phyloP scores from a whole-genome alignment of 1,284 basidiomycete genomes.

The Ceratobasidium sp. region DNA sequence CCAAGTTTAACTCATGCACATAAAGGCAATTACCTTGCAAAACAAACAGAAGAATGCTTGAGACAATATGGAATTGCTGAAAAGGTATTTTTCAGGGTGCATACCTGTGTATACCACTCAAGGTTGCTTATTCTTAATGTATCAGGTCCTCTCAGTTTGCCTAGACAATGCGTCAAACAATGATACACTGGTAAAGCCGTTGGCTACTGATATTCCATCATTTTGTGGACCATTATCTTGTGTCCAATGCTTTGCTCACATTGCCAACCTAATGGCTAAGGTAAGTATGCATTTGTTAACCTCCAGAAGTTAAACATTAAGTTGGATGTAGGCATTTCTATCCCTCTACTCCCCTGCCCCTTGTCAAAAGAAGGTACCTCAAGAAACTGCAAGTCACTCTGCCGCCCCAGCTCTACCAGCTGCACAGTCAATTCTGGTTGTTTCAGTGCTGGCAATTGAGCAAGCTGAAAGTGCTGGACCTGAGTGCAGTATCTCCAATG shows the following conservation, averaged over 20 bases:
- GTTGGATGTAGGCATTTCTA: not conserved
- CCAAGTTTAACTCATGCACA: conserved; percentile 22
- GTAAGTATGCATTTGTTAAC: not conserved
- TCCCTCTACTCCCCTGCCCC: too few relatives aligned
- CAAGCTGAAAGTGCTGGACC: too few relatives aligned
- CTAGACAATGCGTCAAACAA: conserved; percentile 18
- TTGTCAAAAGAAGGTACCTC: too few relatives aligned
- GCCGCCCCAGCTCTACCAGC: too few relatives aligned
- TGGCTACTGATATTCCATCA: not conserved
- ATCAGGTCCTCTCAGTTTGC: conserved; percentile 4
- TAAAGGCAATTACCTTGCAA: conserved; percentile 10
- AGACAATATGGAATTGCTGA: conserved; percentile 20
- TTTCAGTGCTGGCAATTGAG: too few relatives aligned
- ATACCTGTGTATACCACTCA: too few relatives aligned
- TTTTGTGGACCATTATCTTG: conserved; percentile 5
- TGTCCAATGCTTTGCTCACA: conserved; percentile 7
- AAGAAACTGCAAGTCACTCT: too few relatives aligned
- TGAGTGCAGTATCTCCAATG: too few relatives aligned
- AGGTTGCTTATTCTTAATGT: too few relatives aligned
- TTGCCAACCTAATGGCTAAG: conserved; percentile 20
- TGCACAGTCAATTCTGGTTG: too few relatives aligned
- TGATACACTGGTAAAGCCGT: not conserved
- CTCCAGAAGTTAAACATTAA: not conserved
- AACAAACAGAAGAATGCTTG: not conserved
- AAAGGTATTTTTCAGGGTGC: not conserved